Base-by-base conservation (phyloP, 257 asterid genomes). In the Primulina eburnea region DNA sequence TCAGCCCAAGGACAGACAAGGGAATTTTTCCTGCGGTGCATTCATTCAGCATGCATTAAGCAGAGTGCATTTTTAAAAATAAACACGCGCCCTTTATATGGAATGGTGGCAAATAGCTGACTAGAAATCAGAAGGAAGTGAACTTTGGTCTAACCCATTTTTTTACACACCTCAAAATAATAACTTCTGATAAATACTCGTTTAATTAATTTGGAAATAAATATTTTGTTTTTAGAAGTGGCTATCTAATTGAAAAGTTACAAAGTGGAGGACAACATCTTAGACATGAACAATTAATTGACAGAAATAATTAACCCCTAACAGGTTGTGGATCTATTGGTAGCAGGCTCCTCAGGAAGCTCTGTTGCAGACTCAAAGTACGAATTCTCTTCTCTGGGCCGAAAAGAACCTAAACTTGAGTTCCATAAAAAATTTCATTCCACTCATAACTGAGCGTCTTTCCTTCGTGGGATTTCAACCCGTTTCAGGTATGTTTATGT, bases 381-480 rank as follows among this genome's bases (percentile, higher is more conserved):
- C 77, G 24, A 90, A 82, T 75, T 86, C 89, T 67, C 85, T 90
- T 34, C 33, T 66, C 53, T 90, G 97, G 97, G 92, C 92, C 9
- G 90, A 89, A 77, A 90, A 76, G 75, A 77, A 82, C 60, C 75
- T 71, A 47, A 18, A 70, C 7, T 72, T 80, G 71, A 92, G 85
- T 62, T 78, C 75, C 55, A 71, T 56, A 29, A 56, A 69, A 60
- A 82, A 81, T 72, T 89, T 82, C 74, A 50, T 90, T 78, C 97
- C 95, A 20, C 70, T 87, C 67, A 71, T 75, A 3, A 76, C 88
- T 40, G 96, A 89, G 78, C 89, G 85, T 64, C 76, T 89, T 70
- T 91, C 95, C 70, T 91, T 89, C 79, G 87, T 88, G 38, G 97
- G 90, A 11, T 77, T 87, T 60, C 95, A 91, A 78, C 87, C 89